phyloP scores from a whole-genome alignment of 2,329 filamentous ascomycete species.

The Botrytis pseudocinerea region DNA sequence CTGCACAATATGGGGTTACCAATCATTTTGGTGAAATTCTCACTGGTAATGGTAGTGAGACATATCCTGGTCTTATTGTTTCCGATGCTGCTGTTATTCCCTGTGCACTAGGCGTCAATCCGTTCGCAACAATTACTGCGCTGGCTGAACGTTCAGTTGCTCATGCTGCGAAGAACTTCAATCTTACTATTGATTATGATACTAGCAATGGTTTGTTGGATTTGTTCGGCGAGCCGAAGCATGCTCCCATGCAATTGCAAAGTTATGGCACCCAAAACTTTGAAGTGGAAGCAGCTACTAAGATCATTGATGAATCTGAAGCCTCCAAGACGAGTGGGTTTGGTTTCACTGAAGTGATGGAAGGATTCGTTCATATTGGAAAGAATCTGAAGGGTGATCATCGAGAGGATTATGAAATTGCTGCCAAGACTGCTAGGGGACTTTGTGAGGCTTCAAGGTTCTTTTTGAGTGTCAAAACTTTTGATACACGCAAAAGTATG shows the following conservation, averaged over 20 bases:
- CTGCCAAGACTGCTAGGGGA: slow-evolving; percentile 53
- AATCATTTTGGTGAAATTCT: slow-evolving; percentile 64
- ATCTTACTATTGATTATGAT: slow-evolving; percentile 47
- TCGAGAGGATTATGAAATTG: slow-evolving; percentile 54
- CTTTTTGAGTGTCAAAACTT: slow-evolving; percentile 59
- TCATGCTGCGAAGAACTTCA: slow-evolving; percentile 46
- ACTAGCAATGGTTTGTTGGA: slow-evolving; percentile 52
- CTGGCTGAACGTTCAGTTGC: slow-evolving; percentile 65
- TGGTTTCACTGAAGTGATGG: slow-evolving; percentile 65
- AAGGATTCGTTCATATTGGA: slow-evolving; percentile 57
- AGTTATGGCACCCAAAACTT: slow-evolving; percentile 29
- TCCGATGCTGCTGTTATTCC: slow-evolving; percentile 64
- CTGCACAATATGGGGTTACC: slow-evolving; percentile 56
- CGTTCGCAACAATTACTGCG: slow-evolving; percentile 68
- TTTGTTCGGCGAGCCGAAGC: slow-evolving; percentile 53
- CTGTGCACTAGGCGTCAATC: slow-evolving; percentile 63
- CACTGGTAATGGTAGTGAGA: slow-evolving; percentile 51
- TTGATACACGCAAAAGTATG: slow-evolving; percentile 50
- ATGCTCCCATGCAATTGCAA: slow-evolving; percentile 23
- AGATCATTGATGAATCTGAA: slow-evolving; percentile 41
- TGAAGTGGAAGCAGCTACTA: slow-evolving; percentile 46
- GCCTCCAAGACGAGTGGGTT: slow-evolving; percentile 49
- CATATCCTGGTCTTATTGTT: slow-evolving; percentile 59
- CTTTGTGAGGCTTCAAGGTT: slow-evolving; percentile 57
- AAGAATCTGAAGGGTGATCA: slow-evolving; percentile 47